phyloP scores from a whole-genome alignment of 495 filamentous ascomycete genomes.

The Penicillium egyptiacum region DNA sequence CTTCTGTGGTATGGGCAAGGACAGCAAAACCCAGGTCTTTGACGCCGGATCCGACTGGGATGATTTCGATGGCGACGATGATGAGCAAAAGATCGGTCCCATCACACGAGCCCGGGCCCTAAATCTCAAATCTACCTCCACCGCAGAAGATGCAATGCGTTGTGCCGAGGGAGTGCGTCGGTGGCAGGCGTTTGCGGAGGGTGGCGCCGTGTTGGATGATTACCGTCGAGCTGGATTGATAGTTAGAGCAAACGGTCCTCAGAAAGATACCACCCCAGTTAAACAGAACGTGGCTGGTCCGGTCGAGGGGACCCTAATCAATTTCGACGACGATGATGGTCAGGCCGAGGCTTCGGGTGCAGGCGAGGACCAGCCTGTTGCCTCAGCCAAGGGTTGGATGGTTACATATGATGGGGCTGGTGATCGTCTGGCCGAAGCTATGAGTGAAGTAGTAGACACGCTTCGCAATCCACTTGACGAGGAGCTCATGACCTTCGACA shows the following conservation, averaged over 20 bases:
- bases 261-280: not conserved
- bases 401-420: not conserved
- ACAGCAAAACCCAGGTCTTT: not conserved
- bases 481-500: not conserved
- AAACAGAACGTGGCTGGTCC: not conserved
- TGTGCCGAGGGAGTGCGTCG: not conserved
- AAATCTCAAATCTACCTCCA: not conserved
- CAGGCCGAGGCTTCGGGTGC: not conserved
- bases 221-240: not conserved
- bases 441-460: not conserved
- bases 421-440: not conserved
- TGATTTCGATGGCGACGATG: not conserved
- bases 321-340: not conserved
- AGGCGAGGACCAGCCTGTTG: not conserved
- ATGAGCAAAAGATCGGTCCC: not conserved
- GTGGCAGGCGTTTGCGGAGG: constrained; percentile 11
- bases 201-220: constrained; percentile 10
- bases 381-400: not conserved
- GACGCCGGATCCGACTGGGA: not conserved
- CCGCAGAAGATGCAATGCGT: not conserved
- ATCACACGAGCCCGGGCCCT: not conserved
- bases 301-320: not conserved
- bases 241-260: not conserved
- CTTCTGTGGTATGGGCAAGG: constrained; percentile 3
- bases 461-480: not conserved